Conservation (phyloP, 805 yeast species). For the Komagataella ulmi region DNA sequence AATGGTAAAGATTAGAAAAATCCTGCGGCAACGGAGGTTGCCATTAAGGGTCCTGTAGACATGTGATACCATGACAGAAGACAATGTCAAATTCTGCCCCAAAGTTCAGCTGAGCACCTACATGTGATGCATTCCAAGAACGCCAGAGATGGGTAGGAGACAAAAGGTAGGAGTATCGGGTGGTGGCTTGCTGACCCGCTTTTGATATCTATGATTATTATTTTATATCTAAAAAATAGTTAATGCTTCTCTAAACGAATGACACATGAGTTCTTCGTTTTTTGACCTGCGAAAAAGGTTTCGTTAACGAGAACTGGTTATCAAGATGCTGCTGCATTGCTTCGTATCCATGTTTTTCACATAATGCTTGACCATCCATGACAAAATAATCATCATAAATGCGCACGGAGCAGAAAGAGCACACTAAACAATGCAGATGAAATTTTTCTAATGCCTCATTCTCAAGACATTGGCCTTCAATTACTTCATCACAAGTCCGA, state of each 20-base stretch:
- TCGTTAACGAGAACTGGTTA: not conserved
- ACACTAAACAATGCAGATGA: conserved; percentile 62
- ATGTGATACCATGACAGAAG: no score
- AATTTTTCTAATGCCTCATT: conserved; percentile 59
- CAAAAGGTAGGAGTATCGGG: not conserved
- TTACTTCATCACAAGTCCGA: conserved; percentile 53
- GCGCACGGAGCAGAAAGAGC: conserved; percentile 40
- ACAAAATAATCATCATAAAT: conserved; percentile 46
- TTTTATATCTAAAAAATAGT: not conserved
- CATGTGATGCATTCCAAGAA: no score
- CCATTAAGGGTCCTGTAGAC: no score
- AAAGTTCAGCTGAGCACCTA: no score
- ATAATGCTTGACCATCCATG: conserved; percentile 31
- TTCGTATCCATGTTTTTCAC: conserved; percentile 29
- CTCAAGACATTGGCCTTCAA: conserved; percentile 86
- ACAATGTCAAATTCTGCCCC: no score
- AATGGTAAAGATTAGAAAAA: no score
- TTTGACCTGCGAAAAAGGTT: conserved; percentile 7
- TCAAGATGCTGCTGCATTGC: conserved; percentile 5
- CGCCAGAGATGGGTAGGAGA: not conserved
- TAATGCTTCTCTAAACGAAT: conserved; percentile 9
- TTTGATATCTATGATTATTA: not conserved
- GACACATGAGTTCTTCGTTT: conserved; percentile 19
- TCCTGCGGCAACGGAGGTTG: no score
- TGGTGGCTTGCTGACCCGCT: not conserved